A percentile compares a stretch with the other conserved stretches of the same genome.
phyloP scores from a whole-genome alignment of 768 basidiomycete genomes.

The Daedaleopsis nitida region DNA sequence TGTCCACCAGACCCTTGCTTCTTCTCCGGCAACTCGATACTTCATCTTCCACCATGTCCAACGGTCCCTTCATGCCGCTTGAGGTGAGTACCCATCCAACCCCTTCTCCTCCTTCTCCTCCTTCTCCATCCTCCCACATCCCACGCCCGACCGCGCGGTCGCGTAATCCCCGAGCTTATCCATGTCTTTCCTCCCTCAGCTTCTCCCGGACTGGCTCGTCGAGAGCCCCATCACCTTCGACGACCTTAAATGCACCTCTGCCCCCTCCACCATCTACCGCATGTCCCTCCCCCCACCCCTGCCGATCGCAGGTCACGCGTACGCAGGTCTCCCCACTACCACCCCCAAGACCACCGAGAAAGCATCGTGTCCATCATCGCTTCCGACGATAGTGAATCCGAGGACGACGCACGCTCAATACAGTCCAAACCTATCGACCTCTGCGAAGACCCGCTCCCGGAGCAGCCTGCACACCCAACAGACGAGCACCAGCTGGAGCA shows the following conservation, averaged over 20 bases:
- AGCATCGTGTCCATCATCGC: neutral
- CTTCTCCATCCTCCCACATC: neutral
- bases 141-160: neutral
- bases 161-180: neutral
- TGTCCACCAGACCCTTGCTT: too few relatives aligned
- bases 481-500: slow-evolving; percentile 1
- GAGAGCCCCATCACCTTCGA: slow-evolving; percentile 22
- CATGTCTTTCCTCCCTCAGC: slow-evolving; percentile 4
- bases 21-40: too few relatives aligned
- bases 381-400: slow-evolving; percentile 1
- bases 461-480: too few relatives aligned
- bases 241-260: slow-evolving; percentile 18
- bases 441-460: neutral
- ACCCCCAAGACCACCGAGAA: neutral
- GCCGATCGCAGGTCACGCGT: neutral
- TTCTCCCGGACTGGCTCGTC: slow-evolving; percentile 23
- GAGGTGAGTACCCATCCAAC: neutral
- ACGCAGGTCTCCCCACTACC: too few relatives aligned
- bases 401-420: slow-evolving; percentile 2
- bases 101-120: too few relatives aligned
- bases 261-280: slow-evolving; percentile 19
- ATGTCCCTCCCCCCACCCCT: slow-evolving; percentile 8
- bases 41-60: neutral
- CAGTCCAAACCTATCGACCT: neutral
- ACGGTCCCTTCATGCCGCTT: neutral